Evolutionary conservation across 169 alveolate genomes (phyloP).

Genomic region (Plasmodium cynomolgi): DNA sequence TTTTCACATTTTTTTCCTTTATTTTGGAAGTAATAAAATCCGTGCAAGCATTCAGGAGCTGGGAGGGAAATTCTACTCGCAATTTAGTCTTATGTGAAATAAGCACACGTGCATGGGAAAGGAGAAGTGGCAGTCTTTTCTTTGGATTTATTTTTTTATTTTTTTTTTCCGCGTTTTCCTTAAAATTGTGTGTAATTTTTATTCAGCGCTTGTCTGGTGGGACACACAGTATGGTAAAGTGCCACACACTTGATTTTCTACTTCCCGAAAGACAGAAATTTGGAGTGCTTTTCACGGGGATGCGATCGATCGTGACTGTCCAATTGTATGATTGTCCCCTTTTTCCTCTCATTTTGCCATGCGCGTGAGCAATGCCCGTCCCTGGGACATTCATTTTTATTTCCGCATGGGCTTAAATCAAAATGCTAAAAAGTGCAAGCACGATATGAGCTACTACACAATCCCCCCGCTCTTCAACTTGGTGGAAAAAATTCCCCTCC

Average conservation of each 20-base stretch:
- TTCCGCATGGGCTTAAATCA: not conserved
- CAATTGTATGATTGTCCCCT: not conserved
- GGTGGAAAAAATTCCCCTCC: not conserved
- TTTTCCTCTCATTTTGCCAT: not conserved
- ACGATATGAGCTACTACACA: not conserved
- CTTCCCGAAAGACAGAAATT: slow-evolving; percentile 34
- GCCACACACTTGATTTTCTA: not conserved
- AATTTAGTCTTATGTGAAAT: not conserved
- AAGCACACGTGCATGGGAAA: not conserved
- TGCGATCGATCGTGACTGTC: not conserved
- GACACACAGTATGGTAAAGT: not conserved
- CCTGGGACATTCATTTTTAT: not conserved
- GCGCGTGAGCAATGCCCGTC: not conserved
- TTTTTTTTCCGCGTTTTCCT: not conserved
- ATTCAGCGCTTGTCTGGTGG: not conserved
- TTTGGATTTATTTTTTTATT: not conserved
- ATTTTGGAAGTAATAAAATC: not conserved
- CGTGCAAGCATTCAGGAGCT: not conserved
- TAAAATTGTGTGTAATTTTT: slow-evolving; percentile 35
- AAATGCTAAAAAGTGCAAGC: slow-evolving; percentile 39
- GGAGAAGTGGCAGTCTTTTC: not conserved
- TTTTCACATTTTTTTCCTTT: not conserved
- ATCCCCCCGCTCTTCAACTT: not conserved
- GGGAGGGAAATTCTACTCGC: slow-evolving; percentile 13
- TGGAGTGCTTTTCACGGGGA: not conserved